Evolutionary conservation across 495 filamentous ascomycete species (phyloP).

Genomic region (Letharia columbiana): DNA sequence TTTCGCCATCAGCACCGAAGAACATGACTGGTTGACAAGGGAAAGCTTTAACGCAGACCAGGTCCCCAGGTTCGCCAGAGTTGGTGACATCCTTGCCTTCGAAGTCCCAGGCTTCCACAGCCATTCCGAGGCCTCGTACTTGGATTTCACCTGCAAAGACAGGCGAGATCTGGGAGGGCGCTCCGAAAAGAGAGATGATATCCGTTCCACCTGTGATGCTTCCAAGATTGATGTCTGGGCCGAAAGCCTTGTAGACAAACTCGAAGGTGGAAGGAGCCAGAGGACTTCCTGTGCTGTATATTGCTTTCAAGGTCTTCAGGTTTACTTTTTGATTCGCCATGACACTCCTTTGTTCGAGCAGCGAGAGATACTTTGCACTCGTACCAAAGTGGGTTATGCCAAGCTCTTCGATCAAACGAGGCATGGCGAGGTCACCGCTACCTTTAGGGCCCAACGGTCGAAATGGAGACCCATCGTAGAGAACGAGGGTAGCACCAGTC

Average conservation of each 20-base stretch:
- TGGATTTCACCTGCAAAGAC: constrained; percentile 87
- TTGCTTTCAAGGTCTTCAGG: constrained; percentile 55
- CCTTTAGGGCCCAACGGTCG: constrained; percentile 47
- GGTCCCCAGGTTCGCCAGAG: constrained; percentile 70
- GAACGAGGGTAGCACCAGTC: constrained; percentile 66
- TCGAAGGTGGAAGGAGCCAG: constrained; percentile 86
- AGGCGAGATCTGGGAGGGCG: constrained; percentile 74
- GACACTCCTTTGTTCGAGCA: constrained; percentile 73
- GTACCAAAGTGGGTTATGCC: constrained; percentile 86
- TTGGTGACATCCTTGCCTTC: constrained; percentile 42
- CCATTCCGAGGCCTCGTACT: constrained; percentile 85
- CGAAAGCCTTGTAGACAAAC: constrained; percentile 78
- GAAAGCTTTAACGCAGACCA: constrained; percentile 81
- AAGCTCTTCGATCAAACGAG: constrained; percentile 58
- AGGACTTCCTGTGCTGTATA: constrained; percentile 90
- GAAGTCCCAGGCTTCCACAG: constrained; percentile 67
- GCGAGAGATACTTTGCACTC: constrained; percentile 82
- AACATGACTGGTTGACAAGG: constrained; percentile 86
- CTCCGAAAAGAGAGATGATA: constrained; percentile 89
- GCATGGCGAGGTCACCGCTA: constrained; percentile 59
- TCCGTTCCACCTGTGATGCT: constrained; percentile 88
- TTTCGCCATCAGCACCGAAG: constrained; percentile 63
- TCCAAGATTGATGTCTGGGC: constrained; percentile 59
- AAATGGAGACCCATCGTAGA: constrained; percentile 89
- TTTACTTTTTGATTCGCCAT: constrained; percentile 48